Evolutionary conservation across 352 stramenopile species (phyloP), one percentile per base, ranked within the genome.

Genomic region (Albugo candida): DNA sequence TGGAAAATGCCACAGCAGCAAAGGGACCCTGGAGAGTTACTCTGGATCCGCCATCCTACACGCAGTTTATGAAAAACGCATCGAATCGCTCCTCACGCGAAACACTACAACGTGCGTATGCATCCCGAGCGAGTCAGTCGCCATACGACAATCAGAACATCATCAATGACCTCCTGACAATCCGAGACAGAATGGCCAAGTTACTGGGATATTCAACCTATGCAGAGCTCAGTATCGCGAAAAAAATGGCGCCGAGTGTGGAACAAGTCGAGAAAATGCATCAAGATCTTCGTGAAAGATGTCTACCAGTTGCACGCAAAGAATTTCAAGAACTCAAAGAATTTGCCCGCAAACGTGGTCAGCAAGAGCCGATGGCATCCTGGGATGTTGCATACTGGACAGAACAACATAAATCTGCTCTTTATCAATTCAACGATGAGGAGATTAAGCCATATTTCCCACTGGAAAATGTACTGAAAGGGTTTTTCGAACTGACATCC

Each of bases 361-460:
- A 89, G 19, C 39, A 55, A 6, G 70, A 69, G 36, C 51, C 78
- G 42, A 61, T 99, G 14, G 74, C 75, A 48, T 81, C 88, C 0
- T 98, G 93, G 92, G 95, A 99, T 59, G 64, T 95, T 16, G 68
- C 82, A 11, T 98, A 87, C 64, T 98, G 91, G 76, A 83, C 84
- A 3, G 94, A 99, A 58, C 74, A 94, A 41, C 64, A 97, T 11
- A 96, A 97, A 61, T 91, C 96, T 41, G 84, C 93, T 17, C 89
- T 84, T 31, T 98, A 96, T 56, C 57, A 87, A 41, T 91, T 98
- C 60, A 96, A 73, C 16, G 89, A 98, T 53, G 95, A 99, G 65
- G 86, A 97, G 49, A 87, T 98, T 38, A 89, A 95, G 51, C 89
- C 94, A 1, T 99, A 97, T 63, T 99, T 98, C 65, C 78, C 92